Percentiles rank a stretch among this genome's conserved stretches.
Evolutionary conservation across 2,329 filamentous ascomycete species (phyloP).

Genomic region (Cladosporium sp.): DNA sequence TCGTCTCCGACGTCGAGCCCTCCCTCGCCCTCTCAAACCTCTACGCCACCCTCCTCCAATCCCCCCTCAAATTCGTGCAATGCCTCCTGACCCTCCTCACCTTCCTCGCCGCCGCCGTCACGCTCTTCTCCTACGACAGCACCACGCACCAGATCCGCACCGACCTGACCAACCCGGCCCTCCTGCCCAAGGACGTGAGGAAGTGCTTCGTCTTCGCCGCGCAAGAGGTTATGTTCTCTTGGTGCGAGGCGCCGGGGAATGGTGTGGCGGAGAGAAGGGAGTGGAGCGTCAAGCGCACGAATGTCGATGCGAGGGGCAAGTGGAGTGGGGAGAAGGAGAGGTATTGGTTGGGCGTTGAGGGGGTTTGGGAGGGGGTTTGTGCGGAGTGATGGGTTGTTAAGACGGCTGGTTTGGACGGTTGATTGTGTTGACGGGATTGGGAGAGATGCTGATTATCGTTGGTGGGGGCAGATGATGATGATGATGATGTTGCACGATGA

Average conservation of each 20-base stretch:
- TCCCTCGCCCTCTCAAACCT: conserved; percentile 1
- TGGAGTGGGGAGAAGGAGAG: conserved; percentile 27
- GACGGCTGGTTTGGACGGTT: too few species aligned
- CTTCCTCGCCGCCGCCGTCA: conserved; percentile 13
- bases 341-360: conserved; percentile 28
- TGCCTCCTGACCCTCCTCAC: conserved; percentile 17
- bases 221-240: conserved; percentile 27
- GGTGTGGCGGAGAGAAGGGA: conserved; percentile 18
- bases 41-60: conserved; percentile 6
- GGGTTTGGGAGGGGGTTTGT: conserved; percentile 23
- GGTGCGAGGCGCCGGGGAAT: conserved; percentile 17
- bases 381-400: neutral
- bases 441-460: too few species aligned
- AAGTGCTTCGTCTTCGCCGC: conserved; percentile 27
- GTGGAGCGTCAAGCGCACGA: conserved; percentile 18
- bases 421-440: too few species aligned
- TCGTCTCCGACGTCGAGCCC: conserved; percentile 25
- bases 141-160: conserved; percentile 11
- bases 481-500: too few species aligned
- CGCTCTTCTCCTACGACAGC: conserved; percentile 19
- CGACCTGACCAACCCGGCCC: conserved; percentile 20
- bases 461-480: too few species aligned
- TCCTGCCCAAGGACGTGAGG: conserved; percentile 19
- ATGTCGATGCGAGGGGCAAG: conserved; percentile 17
- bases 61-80: conserved; percentile 16